Percentiles rank a stretch among this genome's conserved stretches.
Conservation (phyloP, 2,329 filamentous ascomycete genomes). For the Colletotrichum camelliae region DNA sequence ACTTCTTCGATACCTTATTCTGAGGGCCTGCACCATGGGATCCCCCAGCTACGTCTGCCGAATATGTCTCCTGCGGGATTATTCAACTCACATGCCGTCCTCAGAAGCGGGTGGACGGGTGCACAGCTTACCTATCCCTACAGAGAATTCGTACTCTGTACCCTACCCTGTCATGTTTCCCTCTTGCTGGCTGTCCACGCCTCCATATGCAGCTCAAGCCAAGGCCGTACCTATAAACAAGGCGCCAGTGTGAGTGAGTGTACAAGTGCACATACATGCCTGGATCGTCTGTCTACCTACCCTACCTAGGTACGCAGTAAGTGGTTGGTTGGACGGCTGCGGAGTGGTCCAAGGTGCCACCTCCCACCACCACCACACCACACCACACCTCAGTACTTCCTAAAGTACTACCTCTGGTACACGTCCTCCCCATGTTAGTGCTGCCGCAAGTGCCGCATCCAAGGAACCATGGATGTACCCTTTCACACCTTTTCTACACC, state of each 20-base stretch:
- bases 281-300: background rate
- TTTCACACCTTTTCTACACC: background rate
- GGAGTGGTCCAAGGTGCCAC: conserved; percentile 12
- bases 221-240: background rate
- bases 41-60: background rate
- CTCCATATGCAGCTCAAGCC: background rate
- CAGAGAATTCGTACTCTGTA: background rate
- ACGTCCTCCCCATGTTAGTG: conserved; percentile 17
- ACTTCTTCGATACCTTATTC: background rate
- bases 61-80: conserved; percentile 17
- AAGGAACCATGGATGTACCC: background rate
- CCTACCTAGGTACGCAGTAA: too few species aligned
- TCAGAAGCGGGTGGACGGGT: conserved; percentile 19
- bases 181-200: background rate
- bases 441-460: conserved; percentile 19
- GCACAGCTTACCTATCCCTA: conserved; percentile 12
- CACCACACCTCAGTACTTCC: too few species aligned
- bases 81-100: conserved; percentile 16
- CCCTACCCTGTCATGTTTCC: background rate
- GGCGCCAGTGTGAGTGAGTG: background rate
- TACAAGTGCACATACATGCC: background rate
- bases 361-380: background rate
- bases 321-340: background rate
- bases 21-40: background rate
- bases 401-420: too few species aligned